Conservation (phyloP, 768 basidiomycete species). For the Boletus subparvulus region DNA sequence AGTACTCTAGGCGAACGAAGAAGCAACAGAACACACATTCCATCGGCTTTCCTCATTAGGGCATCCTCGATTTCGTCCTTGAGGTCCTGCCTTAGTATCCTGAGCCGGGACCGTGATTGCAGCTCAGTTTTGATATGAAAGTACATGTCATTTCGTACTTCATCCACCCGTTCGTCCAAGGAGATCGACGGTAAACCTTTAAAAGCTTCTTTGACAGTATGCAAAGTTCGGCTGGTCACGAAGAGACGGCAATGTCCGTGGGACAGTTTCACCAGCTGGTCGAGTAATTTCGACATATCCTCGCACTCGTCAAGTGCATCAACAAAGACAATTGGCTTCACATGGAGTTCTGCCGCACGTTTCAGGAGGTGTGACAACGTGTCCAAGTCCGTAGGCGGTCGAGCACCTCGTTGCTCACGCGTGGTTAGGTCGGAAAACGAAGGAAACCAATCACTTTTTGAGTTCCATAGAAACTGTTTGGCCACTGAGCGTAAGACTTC, state of each 20-base stretch:
- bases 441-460: not conserved
- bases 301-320: constrained; percentile 17
- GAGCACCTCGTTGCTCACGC: constrained; percentile 1
- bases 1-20: no score
- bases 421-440: not conserved
- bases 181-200: not conserved
- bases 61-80: not conserved
- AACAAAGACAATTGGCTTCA: constrained; percentile 1
- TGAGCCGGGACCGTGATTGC: not conserved
- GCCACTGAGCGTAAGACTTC: constrained; percentile 1
- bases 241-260: constrained; percentile 1
- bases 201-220: not conserved
- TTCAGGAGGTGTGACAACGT: not conserved
- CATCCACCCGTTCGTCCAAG: not conserved
- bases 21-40: not conserved
- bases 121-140: no score
- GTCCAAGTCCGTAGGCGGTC: not conserved
- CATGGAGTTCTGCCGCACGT: not conserved
- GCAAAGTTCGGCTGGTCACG: not conserved
- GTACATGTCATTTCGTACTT: no score
- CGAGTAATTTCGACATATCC: not conserved
- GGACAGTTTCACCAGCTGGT: not conserved
- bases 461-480: not conserved
- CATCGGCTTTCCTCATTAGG: not conserved
- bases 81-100: not conserved